Percentiles rank a stretch among this genome's conserved stretches.
These are phyloP conservation scores for Metschnikowia amazonensis DNA, from an alignment of 805 yeast genomes.

Conservation along the genomic window DNA sequence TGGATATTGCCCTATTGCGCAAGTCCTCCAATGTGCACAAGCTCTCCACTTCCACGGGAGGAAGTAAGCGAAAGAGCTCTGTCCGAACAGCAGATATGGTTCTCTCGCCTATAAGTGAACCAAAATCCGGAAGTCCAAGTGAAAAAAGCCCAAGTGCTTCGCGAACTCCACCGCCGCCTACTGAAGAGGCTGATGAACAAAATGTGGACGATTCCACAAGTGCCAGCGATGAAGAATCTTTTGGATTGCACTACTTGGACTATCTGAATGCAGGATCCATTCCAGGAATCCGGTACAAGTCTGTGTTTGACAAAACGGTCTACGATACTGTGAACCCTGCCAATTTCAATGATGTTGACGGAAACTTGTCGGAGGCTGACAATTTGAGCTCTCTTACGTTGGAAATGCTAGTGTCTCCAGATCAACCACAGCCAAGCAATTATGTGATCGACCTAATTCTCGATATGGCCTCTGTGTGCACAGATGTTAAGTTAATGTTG, in stretches of 20 bases:
- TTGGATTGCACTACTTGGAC: conserved; percentile 31
- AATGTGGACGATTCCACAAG: conserved; percentile 19
- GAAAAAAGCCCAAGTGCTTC: neutral
- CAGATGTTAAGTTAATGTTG: conserved; percentile 61
- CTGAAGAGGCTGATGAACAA: neutral
- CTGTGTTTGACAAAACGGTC: conserved; percentile 31
- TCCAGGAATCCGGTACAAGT: conserved; percentile 32
- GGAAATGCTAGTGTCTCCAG: conserved; percentile 54
- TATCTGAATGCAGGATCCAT: conserved; percentile 17
- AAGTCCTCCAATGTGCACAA: conserved; percentile 37
- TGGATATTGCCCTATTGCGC: conserved; percentile 52
- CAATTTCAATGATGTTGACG: conserved; percentile 20
- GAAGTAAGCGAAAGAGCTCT: conserved; percentile 18
- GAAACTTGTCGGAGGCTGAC: conserved; percentile 13
- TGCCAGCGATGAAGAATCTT: conserved; percentile 29
- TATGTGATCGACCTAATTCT: conserved; percentile 54
- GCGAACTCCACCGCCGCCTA: neutral
- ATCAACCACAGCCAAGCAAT: conserved; percentile 54
- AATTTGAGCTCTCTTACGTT: conserved; percentile 33
- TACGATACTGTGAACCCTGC: conserved; percentile 9
- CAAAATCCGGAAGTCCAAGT: neutral
- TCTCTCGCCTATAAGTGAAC: neutral
- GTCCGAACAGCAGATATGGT: neutral
- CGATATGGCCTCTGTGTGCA: conserved; percentile 57
- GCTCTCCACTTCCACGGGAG: conserved; percentile 19